These are phyloP conservation scores for Fusarium sp. DNA, from an alignment of 2,329 filamentous ascomycete species.

Conservation along the genomic window DNA sequence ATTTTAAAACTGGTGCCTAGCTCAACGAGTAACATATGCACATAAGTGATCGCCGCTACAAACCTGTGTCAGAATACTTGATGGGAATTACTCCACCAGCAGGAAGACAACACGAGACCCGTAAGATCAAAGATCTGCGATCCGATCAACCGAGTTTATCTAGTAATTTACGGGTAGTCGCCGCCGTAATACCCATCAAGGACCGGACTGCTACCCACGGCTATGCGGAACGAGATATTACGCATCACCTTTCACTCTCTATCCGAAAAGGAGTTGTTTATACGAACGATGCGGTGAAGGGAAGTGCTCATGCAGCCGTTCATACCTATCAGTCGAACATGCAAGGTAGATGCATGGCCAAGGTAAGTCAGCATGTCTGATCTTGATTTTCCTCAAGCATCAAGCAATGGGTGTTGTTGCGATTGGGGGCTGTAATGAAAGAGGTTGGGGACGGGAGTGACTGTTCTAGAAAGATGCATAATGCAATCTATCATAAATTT, in stretches of 20 bases:
- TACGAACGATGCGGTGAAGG: slow-evolving; percentile 29
- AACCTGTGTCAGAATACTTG: background rate
- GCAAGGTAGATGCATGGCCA: slow-evolving; percentile 21
- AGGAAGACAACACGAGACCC: slow-evolving; percentile 19
- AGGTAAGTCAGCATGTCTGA: slow-evolving; percentile 1
- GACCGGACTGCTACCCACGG: slow-evolving; percentile 2
- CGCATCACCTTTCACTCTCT: background rate
- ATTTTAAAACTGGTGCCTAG: background rate
- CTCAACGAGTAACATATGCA: background rate
- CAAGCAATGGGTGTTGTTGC: background rate
- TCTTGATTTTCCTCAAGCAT: background rate
- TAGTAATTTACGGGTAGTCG: background rate
- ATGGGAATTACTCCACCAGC: slow-evolving; percentile 5
- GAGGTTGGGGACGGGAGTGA: slow-evolving; percentile 12
- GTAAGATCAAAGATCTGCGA: slow-evolving; percentile 24
- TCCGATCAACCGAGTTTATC: slow-evolving; percentile 20
- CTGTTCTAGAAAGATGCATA: slow-evolving; percentile 28
- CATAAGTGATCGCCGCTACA: background rate
- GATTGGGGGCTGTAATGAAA: background rate
- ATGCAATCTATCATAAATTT: slow-evolving; percentile 9
- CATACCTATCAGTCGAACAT: background rate
- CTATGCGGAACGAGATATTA: background rate
- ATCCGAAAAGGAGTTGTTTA: background rate
- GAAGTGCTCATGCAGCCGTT: background rate
- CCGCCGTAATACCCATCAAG: background rate